Evolutionary conservation across 257 asterid genomes (phyloP).

Genomic region (Echium plantagineum): DNA sequence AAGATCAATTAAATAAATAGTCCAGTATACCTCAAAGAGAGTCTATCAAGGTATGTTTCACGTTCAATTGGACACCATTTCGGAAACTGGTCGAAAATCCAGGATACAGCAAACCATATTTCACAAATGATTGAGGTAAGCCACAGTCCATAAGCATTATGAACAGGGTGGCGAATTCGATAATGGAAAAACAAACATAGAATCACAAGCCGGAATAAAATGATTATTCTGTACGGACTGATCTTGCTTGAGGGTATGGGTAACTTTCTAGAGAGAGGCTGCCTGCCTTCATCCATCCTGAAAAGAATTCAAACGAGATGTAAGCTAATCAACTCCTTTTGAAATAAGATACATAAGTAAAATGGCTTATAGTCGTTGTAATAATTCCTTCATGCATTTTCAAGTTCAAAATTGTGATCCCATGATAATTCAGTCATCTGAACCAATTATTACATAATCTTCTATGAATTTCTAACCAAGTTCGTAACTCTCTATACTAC

Average conservation of each 20-base stretch:
- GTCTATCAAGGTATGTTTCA: conserved; percentile 85
- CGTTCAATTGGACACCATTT: conserved; percentile 87
- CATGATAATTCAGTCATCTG: background rate
- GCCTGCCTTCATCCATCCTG: conserved; percentile 99
- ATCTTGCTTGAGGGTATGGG: conserved; percentile 89
- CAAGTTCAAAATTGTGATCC: background rate
- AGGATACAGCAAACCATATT: conserved; percentile 93
- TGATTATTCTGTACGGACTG: conserved; percentile 78
- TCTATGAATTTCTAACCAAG: too few relatives aligned
- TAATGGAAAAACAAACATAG: conserved; percentile 86
- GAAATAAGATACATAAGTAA: background rate
- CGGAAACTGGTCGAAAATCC: conserved; percentile 90
- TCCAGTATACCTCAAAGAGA: conserved; percentile 55
- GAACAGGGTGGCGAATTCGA: conserved; percentile 77
- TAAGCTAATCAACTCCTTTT: background rate
- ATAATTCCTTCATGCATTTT: background rate
- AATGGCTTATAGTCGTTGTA: too few relatives aligned
- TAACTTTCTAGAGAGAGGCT: conserved; percentile 83
- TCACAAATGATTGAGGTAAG: conserved; percentile 82
- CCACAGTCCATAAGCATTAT: conserved; percentile 91
- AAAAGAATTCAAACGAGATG: conserved; percentile 8
- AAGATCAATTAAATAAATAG: background rate
- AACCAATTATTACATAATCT: background rate
- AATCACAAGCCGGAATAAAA: conserved; percentile 63
- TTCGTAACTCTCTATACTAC: too few relatives aligned